Base-by-base conservation (phyloP, 2,329 filamentous ascomycete species). In the Annulohypoxylon truncatum region DNA sequence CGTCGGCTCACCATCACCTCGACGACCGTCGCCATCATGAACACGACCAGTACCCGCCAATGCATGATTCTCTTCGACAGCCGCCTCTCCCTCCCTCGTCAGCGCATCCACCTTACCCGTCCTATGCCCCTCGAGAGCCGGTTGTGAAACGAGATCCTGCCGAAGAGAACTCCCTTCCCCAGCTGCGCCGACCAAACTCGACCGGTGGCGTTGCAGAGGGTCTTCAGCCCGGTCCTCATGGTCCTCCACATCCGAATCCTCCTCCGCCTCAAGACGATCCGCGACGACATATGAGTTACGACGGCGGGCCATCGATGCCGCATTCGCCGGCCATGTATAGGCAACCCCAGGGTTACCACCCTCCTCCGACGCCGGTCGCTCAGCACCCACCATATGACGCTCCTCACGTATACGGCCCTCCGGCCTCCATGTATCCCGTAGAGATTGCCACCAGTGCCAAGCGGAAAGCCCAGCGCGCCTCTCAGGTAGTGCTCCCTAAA, bases 381-480 rank as follows among this genome's bases (percentile, higher is more conserved):
- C 75, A 77, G 54, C 75, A 75, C 18, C 69, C 69, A 18, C 75
- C 70, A 50, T 77, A 77, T 66, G 75, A 77, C 0, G 63, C 64
- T 20, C 69, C 78, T 5, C 82, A 83, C 57, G 81, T 82, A 29
- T 78, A 77, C 28, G 72, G 77, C 12, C 80, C 75, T 42, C 77
- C 78, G 15, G 55, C 67, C 13, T 68, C 55, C 76, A 82, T 69
- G 68, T 78, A 46, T 77, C 80, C 59, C 78, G 53, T 75, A 52
- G 74, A 75, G 47, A 78, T 85, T 6, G 73, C 79, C n/a, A 78
- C 83, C 4, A 79, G 79, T 2, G 79, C 81, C 3, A 88, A 89
- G 76, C 84, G 87, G 74, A 90, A 90, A 79, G 86, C 87, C n/a
- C 88, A 88, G 54, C 82, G 88, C 71, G 88, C 88, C 28, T 89